Evolutionary conservation across 2,329 filamentous ascomycete species (phyloP).

Genomic region (Aspergillus quadricinctus): DNA sequence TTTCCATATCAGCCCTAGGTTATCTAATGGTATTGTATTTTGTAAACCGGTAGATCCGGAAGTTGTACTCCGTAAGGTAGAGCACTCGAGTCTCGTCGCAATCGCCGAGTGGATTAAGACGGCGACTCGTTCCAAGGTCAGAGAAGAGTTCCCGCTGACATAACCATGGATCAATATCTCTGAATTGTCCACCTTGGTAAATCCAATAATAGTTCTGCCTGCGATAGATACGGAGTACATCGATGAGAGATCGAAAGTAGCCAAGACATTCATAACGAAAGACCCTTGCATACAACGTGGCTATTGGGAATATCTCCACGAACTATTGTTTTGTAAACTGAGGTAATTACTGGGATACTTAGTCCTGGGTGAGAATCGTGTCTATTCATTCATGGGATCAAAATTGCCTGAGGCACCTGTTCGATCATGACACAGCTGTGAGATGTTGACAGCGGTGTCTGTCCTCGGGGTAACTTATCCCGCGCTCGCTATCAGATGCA

Average conservation of each 20-base stretch:
- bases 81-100: too few species aligned
- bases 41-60: too few species aligned
- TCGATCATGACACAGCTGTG: background rate
- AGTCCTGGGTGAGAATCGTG: background rate
- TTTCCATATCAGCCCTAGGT: background rate
- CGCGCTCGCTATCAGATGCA: background rate
- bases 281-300: conserved; percentile 1
- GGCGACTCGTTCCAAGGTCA: background rate
- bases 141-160: background rate
- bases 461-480: too few species aligned
- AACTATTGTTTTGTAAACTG: conserved; percentile 1
- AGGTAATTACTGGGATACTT: background rate
- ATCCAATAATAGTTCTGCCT: background rate
- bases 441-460: too few species aligned
- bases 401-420: background rate
- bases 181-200: background rate
- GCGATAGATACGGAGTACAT: background rate
- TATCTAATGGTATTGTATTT: background rate
- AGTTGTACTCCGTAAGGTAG: too few species aligned
- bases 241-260: background rate
- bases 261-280: background rate
- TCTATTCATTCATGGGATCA: background rate
- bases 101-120: background rate
- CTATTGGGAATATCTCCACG: background rate
- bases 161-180: background rate